A percentile compares a stretch with the other conserved stretches of the same genome.
These are phyloP conservation scores for Fusarium acutatum DNA, from an alignment of 2,329 filamentous ascomycete species.

Conservation along the genomic window DNA sequence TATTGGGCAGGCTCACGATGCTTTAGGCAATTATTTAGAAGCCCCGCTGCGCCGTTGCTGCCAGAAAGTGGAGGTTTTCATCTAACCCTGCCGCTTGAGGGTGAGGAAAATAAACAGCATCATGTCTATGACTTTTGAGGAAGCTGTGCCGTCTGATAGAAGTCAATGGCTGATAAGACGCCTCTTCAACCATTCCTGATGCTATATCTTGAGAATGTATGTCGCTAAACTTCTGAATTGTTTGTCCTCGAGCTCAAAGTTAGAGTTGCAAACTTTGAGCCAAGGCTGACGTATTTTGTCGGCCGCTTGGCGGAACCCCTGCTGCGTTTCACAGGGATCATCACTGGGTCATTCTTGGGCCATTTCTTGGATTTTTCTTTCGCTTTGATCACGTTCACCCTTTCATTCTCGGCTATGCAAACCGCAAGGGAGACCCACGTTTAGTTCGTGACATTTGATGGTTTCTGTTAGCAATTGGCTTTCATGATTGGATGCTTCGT, in stretches of 20 bases:
- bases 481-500: slow-evolving; percentile 31
- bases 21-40: slow-evolving; percentile 16
- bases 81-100: slow-evolving; percentile 1
- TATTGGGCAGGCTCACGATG: slow-evolving; percentile 21
- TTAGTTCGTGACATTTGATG: background rate
- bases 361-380: slow-evolving; percentile 13
- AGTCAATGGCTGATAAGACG: background rate
- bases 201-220: background rate
- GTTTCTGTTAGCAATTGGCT: slow-evolving; percentile 30
- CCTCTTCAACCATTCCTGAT: background rate
- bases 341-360: slow-evolving; percentile 25
- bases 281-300: slow-evolving; percentile 30
- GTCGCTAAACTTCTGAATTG: background rate
- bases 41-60: slow-evolving; percentile 11
- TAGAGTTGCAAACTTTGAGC: background rate
- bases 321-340: slow-evolving; percentile 1
- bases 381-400: slow-evolving; percentile 16
- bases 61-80: slow-evolving; percentile 18
- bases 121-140: background rate
- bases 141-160: background rate
- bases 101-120: slow-evolving; percentile 19
- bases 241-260: background rate
- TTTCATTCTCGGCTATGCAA: slow-evolving; percentile 16
- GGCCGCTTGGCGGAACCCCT: slow-evolving; percentile 14
- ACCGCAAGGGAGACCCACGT: slow-evolving; percentile 11